Base-by-base conservation (phyloP, 1,284 basidiomycete species). In the Ceratobasidium sp. region DNA sequence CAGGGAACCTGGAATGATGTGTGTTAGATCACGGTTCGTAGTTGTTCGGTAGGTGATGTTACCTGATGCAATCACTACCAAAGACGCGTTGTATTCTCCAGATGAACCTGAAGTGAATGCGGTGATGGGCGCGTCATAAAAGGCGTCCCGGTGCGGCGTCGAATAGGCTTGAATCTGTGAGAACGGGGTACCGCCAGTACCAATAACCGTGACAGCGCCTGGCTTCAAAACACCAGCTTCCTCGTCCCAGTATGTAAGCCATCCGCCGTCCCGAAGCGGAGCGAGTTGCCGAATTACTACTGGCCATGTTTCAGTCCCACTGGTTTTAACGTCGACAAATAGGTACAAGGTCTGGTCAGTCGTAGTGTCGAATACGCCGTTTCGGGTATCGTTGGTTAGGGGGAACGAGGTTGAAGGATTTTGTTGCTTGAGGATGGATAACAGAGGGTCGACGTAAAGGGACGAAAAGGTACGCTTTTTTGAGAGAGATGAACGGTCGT, bases 311-410 rank as follows among this genome's bases (percentile, higher is more conserved):
- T 56, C 4, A 26, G 45, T 49, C 42, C 69, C 69, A 20, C 61
- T 56, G 2, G 69, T 73, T 31, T 73, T 73, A 56, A 73, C 69
- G 33, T 73, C 69, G 51, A 73, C 69, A 49, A 73, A 73, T 11
- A 73, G 42, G 33, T 73, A 73, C 42, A 73, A 31, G 17, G 69
- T 73, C 42, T 73, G 69, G n/a, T 23, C 69, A 28, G 28, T 45
- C 26, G 51, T 58, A 1, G 69, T 61, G 39, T 73, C 69, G 17
- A 73, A 73, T 33, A 73, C 69, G 11, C 69, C 69, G n/a, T 73
- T 61, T 10, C 56, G 37, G 10, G 69, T 73, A n/a, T 73, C 28
- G 42, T 73, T 73, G 7, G 69, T 73, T 26, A 49, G 33, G 20
- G 69, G 69, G 42, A 73, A 73, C 10, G 69, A 61, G 23, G 56